A percentile compares a stretch with the other conserved stretches of the same genome.
These are phyloP conservation scores for Sarocladium oryzae DNA, from an alignment of 2,329 filamentous ascomycete genomes.

Conservation along the genomic window DNA sequence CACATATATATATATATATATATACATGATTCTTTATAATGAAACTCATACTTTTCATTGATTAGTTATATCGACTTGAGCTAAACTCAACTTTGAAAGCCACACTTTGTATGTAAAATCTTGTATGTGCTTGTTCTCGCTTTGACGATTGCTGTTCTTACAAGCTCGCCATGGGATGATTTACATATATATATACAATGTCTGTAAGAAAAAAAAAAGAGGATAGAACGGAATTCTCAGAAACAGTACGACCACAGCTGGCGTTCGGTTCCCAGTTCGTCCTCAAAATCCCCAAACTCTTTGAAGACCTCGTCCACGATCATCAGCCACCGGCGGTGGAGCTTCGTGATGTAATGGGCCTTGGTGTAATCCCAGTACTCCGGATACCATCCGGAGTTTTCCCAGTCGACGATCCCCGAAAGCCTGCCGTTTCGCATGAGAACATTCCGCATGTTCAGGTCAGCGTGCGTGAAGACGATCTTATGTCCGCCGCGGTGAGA, in stretches of 20 bases:
- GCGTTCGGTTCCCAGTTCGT: constrained; percentile 5
- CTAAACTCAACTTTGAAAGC: too few species aligned
- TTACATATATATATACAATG: too few species aligned
- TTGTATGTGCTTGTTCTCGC: too few species aligned
- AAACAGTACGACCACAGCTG: constrained; percentile 10
- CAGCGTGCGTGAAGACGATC: constrained; percentile 23
- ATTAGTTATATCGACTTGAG: too few species aligned
- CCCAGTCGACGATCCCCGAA: constrained; percentile 22
- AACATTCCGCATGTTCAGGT: constrained; percentile 21
- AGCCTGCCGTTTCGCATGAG: constrained; percentile 20
- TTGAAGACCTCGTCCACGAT: constrained; percentile 7
- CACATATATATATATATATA: too few species aligned
- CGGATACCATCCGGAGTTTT: constrained; percentile 19
- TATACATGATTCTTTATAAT: too few species aligned
- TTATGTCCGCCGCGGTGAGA: constrained; percentile 9
- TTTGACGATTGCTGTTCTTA: too few species aligned
- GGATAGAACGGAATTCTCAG: background rate
- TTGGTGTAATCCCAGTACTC: constrained; percentile 24
- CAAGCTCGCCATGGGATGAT: too few species aligned
- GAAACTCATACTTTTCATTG: too few species aligned
- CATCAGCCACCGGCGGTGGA: constrained; percentile 10
- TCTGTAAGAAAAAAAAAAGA: too few species aligned
- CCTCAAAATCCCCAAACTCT: background rate
- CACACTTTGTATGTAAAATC: too few species aligned
- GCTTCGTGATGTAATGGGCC: constrained; percentile 16